Evolutionary conservation across 225 moss, liverwort and hornwort genomes (phyloP), one percentile per base, ranked within the genome.

Genomic region (Takakia lepidozioides): DNA sequence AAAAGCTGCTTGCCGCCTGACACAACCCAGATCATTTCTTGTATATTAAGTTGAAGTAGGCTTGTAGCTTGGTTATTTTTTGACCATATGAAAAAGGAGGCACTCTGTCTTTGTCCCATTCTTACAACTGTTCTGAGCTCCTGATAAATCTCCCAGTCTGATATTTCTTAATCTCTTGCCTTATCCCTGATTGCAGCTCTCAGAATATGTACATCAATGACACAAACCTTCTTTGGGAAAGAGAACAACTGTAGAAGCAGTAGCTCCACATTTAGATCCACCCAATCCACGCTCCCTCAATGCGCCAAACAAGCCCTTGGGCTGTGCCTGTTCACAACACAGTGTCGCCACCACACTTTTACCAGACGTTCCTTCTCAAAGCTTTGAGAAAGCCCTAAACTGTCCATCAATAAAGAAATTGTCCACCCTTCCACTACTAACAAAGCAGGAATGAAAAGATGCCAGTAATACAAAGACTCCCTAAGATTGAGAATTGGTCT

Each of bases 221-320:
- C n/a, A 2, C 56, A 39, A 43, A 92, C 89, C 89, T 72, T 76
- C 50, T 49, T 72, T 52, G 4, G 72, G 69, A 43, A 87, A 38
- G 2, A 95, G 73, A 58, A 81, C 69, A 21, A 65, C 65, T 14
- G 87, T 84, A 54, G 95, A 90, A 32, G 95, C 90, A 39, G 95
- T 81, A 7, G 95, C 73, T 38, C 95, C 95, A 61, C 95, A 95
- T 53, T 71, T 76, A 7, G 95, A 72, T 42, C 95, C 95, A 43
- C 95, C 95, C 32, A 95, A 49, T 49, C 95, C 95, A 16, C 95
- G 76, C 69, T 95, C 95, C 43, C 95, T 76, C 54, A 95, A 17
- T 17, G 64, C 87, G 55, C 90, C 95, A 53, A 95, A 90, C 0
- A 95, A 28, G 35, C 95, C 95, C 73, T 84, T 82, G 11, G 95